Percentiles rank a stretch among this genome's conserved stretches.
Evolutionary conservation across 176 grass and related monocot species (phyloP).

Genomic region (Avena insularis): DNA sequence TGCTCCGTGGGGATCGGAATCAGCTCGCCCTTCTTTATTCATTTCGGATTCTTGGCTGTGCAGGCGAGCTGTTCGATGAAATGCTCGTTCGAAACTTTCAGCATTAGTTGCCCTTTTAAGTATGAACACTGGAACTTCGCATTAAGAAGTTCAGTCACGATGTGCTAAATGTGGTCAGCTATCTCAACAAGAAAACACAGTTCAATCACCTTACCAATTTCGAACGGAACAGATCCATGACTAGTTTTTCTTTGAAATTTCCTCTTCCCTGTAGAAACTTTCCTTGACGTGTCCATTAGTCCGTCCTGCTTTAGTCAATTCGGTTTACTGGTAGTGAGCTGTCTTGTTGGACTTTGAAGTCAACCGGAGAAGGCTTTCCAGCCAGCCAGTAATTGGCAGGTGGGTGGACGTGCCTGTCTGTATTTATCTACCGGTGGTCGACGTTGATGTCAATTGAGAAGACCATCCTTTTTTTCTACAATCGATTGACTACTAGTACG

Average conservation of each 20-base stretch:
- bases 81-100: background rate
- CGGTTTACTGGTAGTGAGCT: background rate
- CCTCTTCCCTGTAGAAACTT: background rate
- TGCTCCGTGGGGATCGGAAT: too few species aligned
- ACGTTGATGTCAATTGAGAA: too few species aligned
- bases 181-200: background rate
- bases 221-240: background rate
- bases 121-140: background rate
- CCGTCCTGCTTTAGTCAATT: constrained; percentile 5
- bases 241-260: background rate
- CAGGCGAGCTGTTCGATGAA: background rate
- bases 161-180: background rate
- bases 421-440: too few species aligned
- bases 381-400: background rate
- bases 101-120: background rate
- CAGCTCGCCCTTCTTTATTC: too few species aligned
- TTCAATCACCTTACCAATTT: background rate
- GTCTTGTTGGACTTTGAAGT: constrained; percentile 2
- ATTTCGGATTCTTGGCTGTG: background rate
- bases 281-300: background rate
- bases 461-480: background rate
- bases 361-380: background rate
- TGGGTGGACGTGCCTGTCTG: too few species aligned
- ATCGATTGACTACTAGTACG: background rate
- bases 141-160: background rate